Base-by-base conservation (phyloP, 2,329 filamentous ascomycete genomes). In the Conoideocrella luteorostrata region DNA sequence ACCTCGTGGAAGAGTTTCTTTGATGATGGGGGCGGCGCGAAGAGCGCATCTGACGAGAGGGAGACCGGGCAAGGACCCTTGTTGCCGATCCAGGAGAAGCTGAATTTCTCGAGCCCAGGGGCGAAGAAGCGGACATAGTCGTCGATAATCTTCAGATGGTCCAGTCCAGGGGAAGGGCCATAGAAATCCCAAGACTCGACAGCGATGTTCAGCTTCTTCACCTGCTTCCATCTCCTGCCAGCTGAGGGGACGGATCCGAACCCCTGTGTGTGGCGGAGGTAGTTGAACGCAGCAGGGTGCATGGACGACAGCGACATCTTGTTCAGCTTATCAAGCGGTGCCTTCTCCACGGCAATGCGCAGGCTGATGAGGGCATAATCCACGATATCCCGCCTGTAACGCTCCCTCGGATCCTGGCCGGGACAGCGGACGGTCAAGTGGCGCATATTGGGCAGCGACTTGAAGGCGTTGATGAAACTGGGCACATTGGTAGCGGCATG, bases 331-430 rank as follows among this genome's bases (percentile, higher is more conserved):
- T 69, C 70, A 39, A 93, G 67, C 1, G 81, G 78, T 9, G 82
- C 78, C 43, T 83, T 77, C 67, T 95, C 89, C 23, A 94, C 67
- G 11, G 89, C 84, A 50, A 95, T 88, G 50, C 88, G 84, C 44
- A 95, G 68, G 51, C 87, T 93, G 59, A 94, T 88, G 48, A 95
- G 79, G 4, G 88, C 88, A 58, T 93, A 95, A 71, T 95, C 89
- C 47, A 95, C 86, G 39, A 84, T 80, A 61, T 81, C 82, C 38
- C 87, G 78, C 29, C 88, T 77, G 59, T 89, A 88, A 35, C 84
- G 74, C 60, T 88, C 81, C 29, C 74, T 68, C 13, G 80, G 70
- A 47, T 81, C 71, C 61, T 89, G 84, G 29, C 80, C 84, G 5
- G 86, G 86, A 53, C 87, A 93, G 48, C 79, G 81, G 58, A 95